phyloP scores from a whole-genome alignment of 441 rosid species.

The Jatropha podagrica region DNA sequence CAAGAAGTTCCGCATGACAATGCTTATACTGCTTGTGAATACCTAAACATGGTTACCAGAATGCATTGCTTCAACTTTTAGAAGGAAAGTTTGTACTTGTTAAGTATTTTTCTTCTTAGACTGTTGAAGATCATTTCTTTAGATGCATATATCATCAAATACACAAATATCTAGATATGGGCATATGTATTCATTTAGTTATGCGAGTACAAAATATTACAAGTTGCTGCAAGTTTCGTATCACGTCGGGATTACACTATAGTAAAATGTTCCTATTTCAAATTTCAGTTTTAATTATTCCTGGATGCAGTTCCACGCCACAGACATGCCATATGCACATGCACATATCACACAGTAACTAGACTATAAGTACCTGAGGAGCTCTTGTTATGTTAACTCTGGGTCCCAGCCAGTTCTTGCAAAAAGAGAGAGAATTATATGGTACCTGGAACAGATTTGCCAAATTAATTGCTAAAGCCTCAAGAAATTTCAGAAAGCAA shows the following conservation, averaged over 20 bases:
- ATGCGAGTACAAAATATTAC: background rate
- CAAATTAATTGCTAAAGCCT: slow-evolving; percentile 18
- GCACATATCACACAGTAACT: background rate
- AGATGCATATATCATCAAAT: background rate
- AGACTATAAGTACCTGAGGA: slow-evolving; percentile 66
- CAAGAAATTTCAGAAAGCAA: slow-evolving; percentile 15
- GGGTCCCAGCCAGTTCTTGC: slow-evolving; percentile 97
- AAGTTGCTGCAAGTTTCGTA: background rate
- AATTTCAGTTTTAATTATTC: background rate
- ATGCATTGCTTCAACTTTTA: background rate
- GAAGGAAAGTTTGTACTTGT: background rate
- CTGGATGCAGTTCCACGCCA: background rate
- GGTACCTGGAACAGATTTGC: slow-evolving; percentile 60
- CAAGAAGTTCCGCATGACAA: background rate
- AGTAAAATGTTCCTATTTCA: background rate
- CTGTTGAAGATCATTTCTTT: background rate
- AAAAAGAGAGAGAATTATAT: slow-evolving; percentile 91
- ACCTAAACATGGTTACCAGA: background rate
- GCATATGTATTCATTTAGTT: background rate
- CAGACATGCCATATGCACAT: background rate
- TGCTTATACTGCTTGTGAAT: background rate
- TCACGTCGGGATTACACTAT: background rate
- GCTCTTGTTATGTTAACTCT: slow-evolving; percentile 90
- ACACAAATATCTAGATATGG: background rate
- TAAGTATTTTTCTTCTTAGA: background rate